A percentile compares a stretch with the other conserved stretches of the same genome.
Evolutionary conservation across 1,284 basidiomycete species (phyloP).

Genomic region (Apiotrichum sp.): DNA sequence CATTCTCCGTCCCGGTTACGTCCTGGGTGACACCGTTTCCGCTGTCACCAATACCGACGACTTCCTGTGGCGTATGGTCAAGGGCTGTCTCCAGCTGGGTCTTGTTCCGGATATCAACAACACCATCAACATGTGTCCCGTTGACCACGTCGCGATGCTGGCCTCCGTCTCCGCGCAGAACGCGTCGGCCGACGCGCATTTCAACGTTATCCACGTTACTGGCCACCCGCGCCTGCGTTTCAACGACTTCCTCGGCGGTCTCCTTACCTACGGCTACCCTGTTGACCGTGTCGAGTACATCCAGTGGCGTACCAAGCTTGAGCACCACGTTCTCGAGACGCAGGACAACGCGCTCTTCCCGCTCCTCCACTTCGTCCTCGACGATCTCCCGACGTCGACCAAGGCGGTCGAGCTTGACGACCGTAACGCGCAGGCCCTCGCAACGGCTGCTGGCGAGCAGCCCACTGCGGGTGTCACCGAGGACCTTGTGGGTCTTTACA

Average conservation of each 20-base stretch:
- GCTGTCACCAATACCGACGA: slow-evolving; percentile 99
- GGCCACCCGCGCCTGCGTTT: slow-evolving; percentile 82
- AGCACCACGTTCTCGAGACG: slow-evolving; percentile 87
- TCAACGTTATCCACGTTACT: slow-evolving; percentile 80
- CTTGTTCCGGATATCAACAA: slow-evolving; percentile 97
- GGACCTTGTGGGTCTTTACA: slow-evolving; percentile 73
- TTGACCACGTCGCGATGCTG: slow-evolving; percentile 89
- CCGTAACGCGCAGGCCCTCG: slow-evolving; percentile 65
- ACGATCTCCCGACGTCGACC: slow-evolving; percentile 93
- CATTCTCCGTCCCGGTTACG: slow-evolving; percentile 90
- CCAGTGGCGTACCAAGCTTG: slow-evolving; percentile 82
- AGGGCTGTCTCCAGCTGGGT: slow-evolving; percentile 94
- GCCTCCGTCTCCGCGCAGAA: slow-evolving; percentile 62
- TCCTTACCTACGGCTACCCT: slow-evolving; percentile 73
- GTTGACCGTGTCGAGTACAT: slow-evolving; percentile 80
- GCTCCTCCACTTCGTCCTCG: slow-evolving; percentile 90
- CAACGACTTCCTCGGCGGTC: slow-evolving; percentile 75
- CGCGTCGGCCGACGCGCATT: slow-evolving; percentile 48
- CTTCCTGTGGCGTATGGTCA: slow-evolving; percentile 96
- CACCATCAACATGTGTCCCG: slow-evolving; percentile 95
- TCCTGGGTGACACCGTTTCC: slow-evolving; percentile 83
- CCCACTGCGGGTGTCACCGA: slow-evolving; percentile 67
- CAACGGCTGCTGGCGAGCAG: slow-evolving; percentile 52
- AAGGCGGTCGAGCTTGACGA: slow-evolving; percentile 92
- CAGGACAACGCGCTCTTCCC: slow-evolving; percentile 98